Conservation (phyloP, 371 early-diverging fungal species). For the Rhizopus sp. region DNA sequence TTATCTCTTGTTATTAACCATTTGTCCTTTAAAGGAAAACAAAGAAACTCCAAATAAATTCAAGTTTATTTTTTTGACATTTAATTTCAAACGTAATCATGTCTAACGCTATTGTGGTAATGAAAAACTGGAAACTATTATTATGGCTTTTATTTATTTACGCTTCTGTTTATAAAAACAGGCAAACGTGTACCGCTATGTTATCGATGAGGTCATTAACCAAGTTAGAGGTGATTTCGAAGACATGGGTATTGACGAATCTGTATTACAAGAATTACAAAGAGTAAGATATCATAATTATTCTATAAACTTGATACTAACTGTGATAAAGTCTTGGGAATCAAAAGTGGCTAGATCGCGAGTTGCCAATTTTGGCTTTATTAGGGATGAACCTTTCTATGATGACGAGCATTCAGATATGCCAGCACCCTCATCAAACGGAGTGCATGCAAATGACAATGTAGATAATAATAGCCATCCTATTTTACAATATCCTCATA, state of each 20-base stretch:
- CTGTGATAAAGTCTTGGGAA: constrained; percentile 75
- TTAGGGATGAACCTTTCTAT: constrained; percentile 50
- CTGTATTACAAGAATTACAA: constrained; percentile 85
- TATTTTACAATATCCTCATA: constrained; percentile 8
- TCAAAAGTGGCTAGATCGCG: constrained; percentile 75
- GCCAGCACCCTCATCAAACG: background rate
- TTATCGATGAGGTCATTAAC: constrained; percentile 93
- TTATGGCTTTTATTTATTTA: background rate
- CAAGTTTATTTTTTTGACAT: background rate
- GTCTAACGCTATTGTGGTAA: constrained; percentile 54
- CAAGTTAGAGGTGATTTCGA: constrained; percentile 90
- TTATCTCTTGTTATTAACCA: background rate
- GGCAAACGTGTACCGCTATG: constrained; percentile 82
- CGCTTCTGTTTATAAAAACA: constrained; percentile 18
- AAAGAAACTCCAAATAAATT: background rate
- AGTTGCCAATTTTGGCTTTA: constrained; percentile 73
- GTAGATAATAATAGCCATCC: background rate
- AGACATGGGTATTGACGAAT: constrained; percentile 88
- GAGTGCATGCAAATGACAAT: background rate
- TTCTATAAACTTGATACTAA: background rate
- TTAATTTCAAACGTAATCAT: constrained; percentile 18
- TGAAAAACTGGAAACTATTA: background rate
- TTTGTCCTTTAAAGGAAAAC: background rate
- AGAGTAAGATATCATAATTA: constrained; percentile 55
- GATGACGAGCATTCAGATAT: constrained; percentile 28